Evolutionary conservation across 768 basidiomycete genomes (phyloP).

Genomic region (Lactarius indigo): DNA sequence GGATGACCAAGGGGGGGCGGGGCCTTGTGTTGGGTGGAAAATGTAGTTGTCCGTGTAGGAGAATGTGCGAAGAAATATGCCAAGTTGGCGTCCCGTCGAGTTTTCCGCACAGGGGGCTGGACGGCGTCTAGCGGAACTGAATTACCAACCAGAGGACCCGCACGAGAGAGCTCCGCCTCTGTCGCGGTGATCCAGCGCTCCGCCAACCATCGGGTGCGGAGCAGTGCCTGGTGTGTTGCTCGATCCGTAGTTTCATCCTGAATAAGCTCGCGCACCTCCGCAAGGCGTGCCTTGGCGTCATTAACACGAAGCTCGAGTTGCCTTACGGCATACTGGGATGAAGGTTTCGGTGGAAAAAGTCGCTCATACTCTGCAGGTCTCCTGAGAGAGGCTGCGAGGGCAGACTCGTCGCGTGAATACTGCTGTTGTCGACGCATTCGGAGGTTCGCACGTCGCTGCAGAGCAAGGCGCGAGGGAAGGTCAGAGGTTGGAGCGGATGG

Average conservation of each 20-base stretch:
- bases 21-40: not conserved
- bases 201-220: constrained; percentile 23
- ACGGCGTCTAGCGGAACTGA: not conserved
- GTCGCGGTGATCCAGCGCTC: constrained; percentile 21
- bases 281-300: constrained; percentile 15
- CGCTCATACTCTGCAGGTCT: constrained; percentile 12
- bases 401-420: constrained; percentile 19
- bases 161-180: constrained; percentile 9
- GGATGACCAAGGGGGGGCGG: not conserved
- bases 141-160: not conserved
- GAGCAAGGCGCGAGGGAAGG: not conserved
- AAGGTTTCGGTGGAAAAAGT: constrained; percentile 8
- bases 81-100: constrained; percentile 21
- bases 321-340: constrained; percentile 6
- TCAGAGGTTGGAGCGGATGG: not conserved
- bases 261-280: constrained; percentile 19
- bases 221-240: constrained; percentile 4
- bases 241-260: constrained; percentile 14
- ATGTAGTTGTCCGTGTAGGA: constrained; percentile 14
- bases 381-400: constrained; percentile 7
- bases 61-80: constrained; percentile 24
- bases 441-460: constrained; percentile 4
- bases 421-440: constrained; percentile 14
- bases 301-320: constrained; percentile 12
- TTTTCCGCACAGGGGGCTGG: not conserved